Percentiles rank a stretch among this genome's conserved stretches.
phyloP scores from a whole-genome alignment of 805 yeast genomes.

The Yamadazyma endophytica region DNA sequence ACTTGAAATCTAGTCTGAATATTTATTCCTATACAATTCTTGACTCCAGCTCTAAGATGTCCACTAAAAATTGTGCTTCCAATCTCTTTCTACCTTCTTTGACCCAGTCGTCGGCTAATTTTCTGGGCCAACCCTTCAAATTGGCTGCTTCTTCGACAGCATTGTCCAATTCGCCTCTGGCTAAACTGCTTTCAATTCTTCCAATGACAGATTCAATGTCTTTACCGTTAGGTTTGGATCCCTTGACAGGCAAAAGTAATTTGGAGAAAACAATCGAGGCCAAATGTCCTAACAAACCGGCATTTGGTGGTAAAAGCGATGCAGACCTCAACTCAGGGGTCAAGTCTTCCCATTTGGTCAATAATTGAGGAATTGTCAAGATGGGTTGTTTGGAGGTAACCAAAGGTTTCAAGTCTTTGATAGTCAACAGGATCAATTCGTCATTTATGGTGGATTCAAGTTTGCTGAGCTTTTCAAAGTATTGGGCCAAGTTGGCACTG shows the following conservation, averaged over 20 bases:
- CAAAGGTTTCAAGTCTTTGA: conserved; percentile 31
- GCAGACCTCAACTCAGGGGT: conserved; percentile 86
- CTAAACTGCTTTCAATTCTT: conserved; percentile 71
- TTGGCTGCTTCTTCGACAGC: conserved; percentile 92
- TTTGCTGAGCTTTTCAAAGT: conserved; percentile 29
- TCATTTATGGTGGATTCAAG: conserved; percentile 22
- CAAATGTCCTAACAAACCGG: conserved; percentile 90
- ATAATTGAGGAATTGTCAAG: conserved; percentile 71
- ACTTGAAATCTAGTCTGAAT: no score
- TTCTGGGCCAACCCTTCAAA: conserved; percentile 90
- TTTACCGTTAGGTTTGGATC: conserved; percentile 66
- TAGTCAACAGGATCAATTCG: conserved; percentile 30
- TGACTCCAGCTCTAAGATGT: conserved; percentile 63
- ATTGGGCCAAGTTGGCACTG: conserved; percentile 25
- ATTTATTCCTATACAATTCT: conserved; percentile 33
- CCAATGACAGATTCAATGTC: conserved; percentile 89
- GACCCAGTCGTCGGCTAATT: conserved; percentile 89
- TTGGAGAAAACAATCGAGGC: conserved; percentile 75
- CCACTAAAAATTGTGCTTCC: conserved; percentile 79
- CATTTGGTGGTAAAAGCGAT: conserved; percentile 87
- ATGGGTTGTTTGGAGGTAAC: conserved; percentile 48
- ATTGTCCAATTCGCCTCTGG: conserved; percentile 70
- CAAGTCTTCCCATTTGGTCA: conserved; percentile 74
- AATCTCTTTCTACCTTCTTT: conserved; percentile 82
- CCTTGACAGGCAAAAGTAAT: conserved; percentile 72